Evolutionary conservation across 78 protist species (phyloP).

Genomic region (Dictyostelium brefeldianum): DNA sequence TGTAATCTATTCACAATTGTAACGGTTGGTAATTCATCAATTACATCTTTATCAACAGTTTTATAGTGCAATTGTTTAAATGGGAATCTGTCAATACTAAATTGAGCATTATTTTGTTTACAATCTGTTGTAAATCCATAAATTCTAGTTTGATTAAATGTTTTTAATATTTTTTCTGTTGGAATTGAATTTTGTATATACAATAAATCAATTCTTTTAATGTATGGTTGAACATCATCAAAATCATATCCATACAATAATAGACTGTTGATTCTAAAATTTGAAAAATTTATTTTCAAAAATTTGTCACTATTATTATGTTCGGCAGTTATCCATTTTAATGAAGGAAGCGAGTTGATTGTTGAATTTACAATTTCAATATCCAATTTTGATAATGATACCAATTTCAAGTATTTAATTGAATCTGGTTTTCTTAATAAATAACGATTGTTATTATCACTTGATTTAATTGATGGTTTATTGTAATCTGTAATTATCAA

Average conservation of each 20-base stretch:
- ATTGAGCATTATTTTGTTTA: not conserved
- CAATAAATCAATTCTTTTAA: not conserved
- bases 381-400: not conserved
- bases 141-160: not conserved
- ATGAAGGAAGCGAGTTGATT: not conserved
- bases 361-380: not conserved
- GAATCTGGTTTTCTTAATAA: constrained; percentile 13
- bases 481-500: not conserved
- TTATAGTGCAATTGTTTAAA: not conserved
- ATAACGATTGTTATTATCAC: not conserved
- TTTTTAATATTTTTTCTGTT: not conserved
- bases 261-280: not conserved
- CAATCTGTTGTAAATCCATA: not conserved
- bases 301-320: not conserved
- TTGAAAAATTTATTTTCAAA: not conserved
- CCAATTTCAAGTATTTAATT: constrained; percentile 2
- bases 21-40: not conserved
- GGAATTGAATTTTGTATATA: not conserved
- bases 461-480: not conserved
- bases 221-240: not conserved
- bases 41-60: not conserved
- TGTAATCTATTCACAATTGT: not conserved
- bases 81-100: not conserved
- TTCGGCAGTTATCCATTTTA: constrained; percentile 10
- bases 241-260: not conserved